Evolutionary conservation across 2,329 filamentous ascomycete species (phyloP).

Genomic region (Fusarium sambucinum): DNA sequence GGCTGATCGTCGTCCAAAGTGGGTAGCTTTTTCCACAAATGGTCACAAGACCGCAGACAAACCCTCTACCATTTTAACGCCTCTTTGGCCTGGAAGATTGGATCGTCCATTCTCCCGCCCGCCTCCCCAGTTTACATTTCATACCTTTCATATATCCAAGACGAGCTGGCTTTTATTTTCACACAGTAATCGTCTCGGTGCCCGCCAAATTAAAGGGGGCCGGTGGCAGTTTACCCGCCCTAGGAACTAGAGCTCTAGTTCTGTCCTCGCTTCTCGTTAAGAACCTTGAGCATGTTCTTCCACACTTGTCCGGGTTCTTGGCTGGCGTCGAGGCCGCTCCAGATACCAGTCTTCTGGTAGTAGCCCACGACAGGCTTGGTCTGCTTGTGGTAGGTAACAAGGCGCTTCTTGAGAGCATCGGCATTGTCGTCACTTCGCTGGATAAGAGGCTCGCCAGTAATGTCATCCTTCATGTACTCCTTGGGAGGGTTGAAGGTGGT

Average conservation of each 20-base stretch:
- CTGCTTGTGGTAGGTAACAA: conserved; percentile 93
- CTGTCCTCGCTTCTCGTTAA: conserved; percentile 65
- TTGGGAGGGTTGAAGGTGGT: conserved; percentile 99
- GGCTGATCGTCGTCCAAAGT: conserved; percentile 46
- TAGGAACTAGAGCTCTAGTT: conserved; percentile 47
- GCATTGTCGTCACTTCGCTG: conserved; percentile 98
- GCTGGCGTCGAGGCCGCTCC: conserved; percentile 94
- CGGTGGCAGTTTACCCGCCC: conserved; percentile 21
- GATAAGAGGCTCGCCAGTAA: conserved; percentile 95
- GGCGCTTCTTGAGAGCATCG: conserved; percentile 93
- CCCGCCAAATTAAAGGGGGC: conserved; percentile 49
- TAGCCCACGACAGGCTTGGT: conserved; percentile 93
- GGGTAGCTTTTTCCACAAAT: conserved; percentile 47
- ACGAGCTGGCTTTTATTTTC: conserved; percentile 30
- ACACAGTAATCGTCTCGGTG: conserved; percentile 45
- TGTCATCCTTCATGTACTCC: conserved; percentile 91
- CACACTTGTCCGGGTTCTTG: conserved; percentile 96
- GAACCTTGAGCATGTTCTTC: conserved; percentile 89
- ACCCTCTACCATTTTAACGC: conserved; percentile 48
- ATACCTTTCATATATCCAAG: conserved; percentile 49
- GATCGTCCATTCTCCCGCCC: conserved; percentile 25
- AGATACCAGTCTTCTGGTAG: conserved; percentile 98
- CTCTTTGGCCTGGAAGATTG: conserved; percentile 43
- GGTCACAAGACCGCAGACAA: conserved; percentile 45
- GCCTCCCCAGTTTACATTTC: conserved; percentile 39